Base-by-base conservation (phyloP, 257 asterid species). In the Solanum arcanum region DNA sequence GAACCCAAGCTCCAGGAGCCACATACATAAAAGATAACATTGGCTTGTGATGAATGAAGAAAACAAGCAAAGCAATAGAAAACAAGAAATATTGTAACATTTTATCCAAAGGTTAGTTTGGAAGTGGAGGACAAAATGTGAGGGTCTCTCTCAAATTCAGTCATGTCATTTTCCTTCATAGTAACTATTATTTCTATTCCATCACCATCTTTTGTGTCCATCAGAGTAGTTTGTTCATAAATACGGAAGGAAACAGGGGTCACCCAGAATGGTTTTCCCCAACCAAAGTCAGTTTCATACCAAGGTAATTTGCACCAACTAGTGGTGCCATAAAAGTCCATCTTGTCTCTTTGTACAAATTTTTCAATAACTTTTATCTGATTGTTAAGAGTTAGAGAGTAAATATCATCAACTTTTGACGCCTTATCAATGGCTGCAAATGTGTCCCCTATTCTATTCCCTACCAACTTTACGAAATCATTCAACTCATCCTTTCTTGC, bases 241-340 rank as follows among this genome's bases (percentile, higher is more conserved):
- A 0, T 16, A 46, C 14, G 2, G 52, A 46, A 12, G 16, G 6
- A 37, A 8, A 20, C 35, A 12, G 18, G 20, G 27, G 86, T 89
- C 2, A 77, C 66, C 88, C 86, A 68, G 6, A 20, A 56, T 0
- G 92, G 92, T 66, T 86, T 89, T 27, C 91, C 91, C 92, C 93
- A 90, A 25, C 93, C 93, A 37, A 91, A 92, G 86, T 92, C 94
- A 3, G 81, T 88, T 35, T 86, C 90, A 66, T 87, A 46, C 60
- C 46, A 25, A 12, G 52, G 52, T 1, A 46, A 46, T 46, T 46
- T 46, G 52, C 90, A 91, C 92, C 89, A 86, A 72, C 92, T 89
- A 18, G 66, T 75, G 75, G 88, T 87, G 35, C 60, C 12, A n/a
- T 86, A 13, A 10, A 46, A 12, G 37, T 87, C 87, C 44, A 44